Conservation (phyloP, 1,284 basidiomycete genomes). For the Microbotryum scabiosae region DNA sequence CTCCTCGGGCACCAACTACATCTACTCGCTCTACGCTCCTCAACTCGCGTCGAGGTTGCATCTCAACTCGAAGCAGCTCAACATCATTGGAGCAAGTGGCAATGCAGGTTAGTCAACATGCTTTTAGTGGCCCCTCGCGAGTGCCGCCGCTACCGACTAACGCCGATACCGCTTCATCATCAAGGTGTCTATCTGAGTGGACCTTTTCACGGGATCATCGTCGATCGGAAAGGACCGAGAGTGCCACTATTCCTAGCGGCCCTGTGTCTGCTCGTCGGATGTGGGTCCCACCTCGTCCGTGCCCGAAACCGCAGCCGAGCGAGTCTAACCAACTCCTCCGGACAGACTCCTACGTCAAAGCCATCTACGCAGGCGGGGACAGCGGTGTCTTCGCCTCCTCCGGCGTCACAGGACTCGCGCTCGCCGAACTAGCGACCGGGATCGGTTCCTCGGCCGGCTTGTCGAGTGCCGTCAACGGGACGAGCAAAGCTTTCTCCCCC, state of each 20-base stretch:
- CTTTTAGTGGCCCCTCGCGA: not conserved
- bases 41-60: conserved; percentile 39
- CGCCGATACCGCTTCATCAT: too few relatives aligned
- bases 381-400: conserved; percentile 34
- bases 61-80: conserved; percentile 39
- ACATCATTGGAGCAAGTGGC: conserved; percentile 40
- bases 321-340: conserved; percentile 3
- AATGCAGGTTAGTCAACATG: conserved; percentile 35
- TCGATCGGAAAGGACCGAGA: conserved; percentile 27
- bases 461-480: conserved; percentile 11
- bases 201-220: conserved; percentile 24
- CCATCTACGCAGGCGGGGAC: conserved; percentile 39
- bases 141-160: too few relatives aligned
- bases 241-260: conserved; percentile 15
- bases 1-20: not conserved
- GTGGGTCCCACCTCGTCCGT: conserved; percentile 10
- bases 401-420: conserved; percentile 8
- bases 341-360: conserved; percentile 37
- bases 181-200: conserved; percentile 28
- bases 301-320: not conserved
- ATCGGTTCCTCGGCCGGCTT: conserved; percentile 10
- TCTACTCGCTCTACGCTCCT: conserved; percentile 35
- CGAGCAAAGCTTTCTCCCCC: conserved; percentile 13
- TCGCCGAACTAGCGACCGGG: conserved; percentile 19
- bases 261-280: conserved; percentile 15